Evolutionary conservation across 768 basidiomycete species (phyloP), one percentile per base, ranked within the genome.

Genomic region (Mycena filopes): DNA sequence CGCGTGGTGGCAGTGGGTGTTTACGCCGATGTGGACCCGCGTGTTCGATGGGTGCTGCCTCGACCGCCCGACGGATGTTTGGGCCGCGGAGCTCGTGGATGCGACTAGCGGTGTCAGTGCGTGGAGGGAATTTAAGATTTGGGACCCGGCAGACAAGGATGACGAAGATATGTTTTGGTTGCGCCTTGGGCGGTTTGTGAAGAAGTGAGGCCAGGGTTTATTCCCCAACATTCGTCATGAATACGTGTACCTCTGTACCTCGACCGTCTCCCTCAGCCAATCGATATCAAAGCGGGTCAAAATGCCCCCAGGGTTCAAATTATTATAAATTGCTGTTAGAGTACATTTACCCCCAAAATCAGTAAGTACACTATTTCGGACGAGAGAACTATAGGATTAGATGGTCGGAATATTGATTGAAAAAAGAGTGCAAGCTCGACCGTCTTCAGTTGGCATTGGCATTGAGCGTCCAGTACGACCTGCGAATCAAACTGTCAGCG

Each of bases 1-100:
- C 3, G 84, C 84, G 7, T 86, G 86, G 85, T 93, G 91, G 90
- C 92, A 94, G 74, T 65, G 77, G 1, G 80, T 90, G 50, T 92
- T 90, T 90, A 82, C 88, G 2, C 91, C 90, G 0, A 5, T 92
- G 8, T 94, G 92, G 92, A 71, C 72, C 7, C 38, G 79, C 0
- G 75, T 78, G 1, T 87, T 89, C 54, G 89, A 87, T 69, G 91
- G 91, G 18, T 93, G 92, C 69, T 78, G 78, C 64, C 70, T 92
- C 46, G 88, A 90, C 67, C 79, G 87, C 16, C 85, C 86, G 8
- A 84, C 85, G 1, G 81, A 85, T 73, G 13, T 82, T 0, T 86
- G 82, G 79, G 68, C 87, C 12, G 74, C 81, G 49, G 72, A 77
- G 13, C 53, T 83, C 51, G 70, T 70, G 20, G 63, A 71, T n/a